Evolutionary conservation across 2,329 filamentous ascomycete species (phyloP), one percentile per base, ranked within the genome.

Genomic region (Epichloe amarillans): DNA sequence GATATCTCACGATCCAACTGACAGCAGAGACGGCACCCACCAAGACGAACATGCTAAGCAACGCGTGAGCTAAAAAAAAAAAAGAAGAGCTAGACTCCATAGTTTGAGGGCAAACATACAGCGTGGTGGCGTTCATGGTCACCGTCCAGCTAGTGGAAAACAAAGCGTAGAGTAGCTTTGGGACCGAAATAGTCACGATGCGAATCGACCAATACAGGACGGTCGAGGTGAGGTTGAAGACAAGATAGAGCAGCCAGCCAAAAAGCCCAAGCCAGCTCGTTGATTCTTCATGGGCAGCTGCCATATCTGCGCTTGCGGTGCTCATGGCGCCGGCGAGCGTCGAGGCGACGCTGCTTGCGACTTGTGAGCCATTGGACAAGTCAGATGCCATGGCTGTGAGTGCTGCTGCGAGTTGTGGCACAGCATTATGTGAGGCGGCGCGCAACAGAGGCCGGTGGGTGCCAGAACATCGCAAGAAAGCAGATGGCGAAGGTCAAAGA

Each of bases 71-170:
- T 49, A 51, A 40, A 47, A 40, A n/a, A n/a, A n/a, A 23, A 30
- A 19, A 52, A 40, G 47, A 40, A 23, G 30, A 19, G n/a, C 38
- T 40, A 43, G 36, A 33, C 26, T 47, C 26, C 46, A 43, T 21
- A 44, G 47, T 14, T 7, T 10, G 47, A 49, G 46, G 45, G 17
- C 33, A 51, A 55, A 53, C 82, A 64, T 80, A 94, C 82, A 98
- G 69, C 17, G 93, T 98, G 19, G 91, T 97, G 59, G 93, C 91
- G 65, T 97, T 97, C 90, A 98, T 94, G 11, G 93, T 98, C 62
- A 98, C 88, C 0, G 93, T 98, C 72, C 95, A 73, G 66, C 87
- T 96, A 56, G 88, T 91, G 5, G 89, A 95, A 62, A 95, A 88
- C 55, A 95, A 74, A 5, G 83, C 86, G 65, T 95, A 98, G 17